Percentiles rank a stretch among this genome's conserved stretches.
These are phyloP conservation scores for Clarireedia hainanense DNA, from an alignment of 2,329 filamentous ascomycete species.

Conservation along the genomic window DNA sequence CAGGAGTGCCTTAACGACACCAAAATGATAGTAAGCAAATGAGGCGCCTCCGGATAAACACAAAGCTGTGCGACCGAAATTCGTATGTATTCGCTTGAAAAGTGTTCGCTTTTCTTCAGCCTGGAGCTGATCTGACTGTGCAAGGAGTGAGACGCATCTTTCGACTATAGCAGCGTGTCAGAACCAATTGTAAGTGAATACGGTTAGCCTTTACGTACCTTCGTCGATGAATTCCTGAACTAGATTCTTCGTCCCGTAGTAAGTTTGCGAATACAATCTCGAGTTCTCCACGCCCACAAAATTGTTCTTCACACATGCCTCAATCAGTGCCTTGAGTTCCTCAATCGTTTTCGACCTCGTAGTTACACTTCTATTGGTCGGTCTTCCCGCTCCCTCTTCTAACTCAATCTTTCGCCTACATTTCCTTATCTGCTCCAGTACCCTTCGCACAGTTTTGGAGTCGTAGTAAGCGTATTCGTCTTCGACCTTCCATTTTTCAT, in stretches of 20 bases:
- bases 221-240: constrained; percentile 89
- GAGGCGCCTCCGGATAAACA: constrained; percentile 90
- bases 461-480: constrained; percentile 84
- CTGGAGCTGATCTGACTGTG: constrained; percentile 58
- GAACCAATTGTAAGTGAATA: background rate
- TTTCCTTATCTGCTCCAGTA: constrained; percentile 66
- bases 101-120: constrained; percentile 68
- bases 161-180: constrained; percentile 43
- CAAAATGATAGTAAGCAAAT: constrained; percentile 96
- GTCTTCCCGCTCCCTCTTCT: constrained; percentile 43
- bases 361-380: constrained; percentile 30
- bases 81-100: constrained; percentile 83
- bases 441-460: constrained; percentile 69
- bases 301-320: constrained; percentile 95
- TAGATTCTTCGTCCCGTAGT: constrained; percentile 93
- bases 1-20: constrained; percentile 80
- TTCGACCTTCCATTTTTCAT: constrained; percentile 70
- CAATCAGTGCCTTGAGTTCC: constrained; percentile 68
- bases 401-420: constrained; percentile 45
- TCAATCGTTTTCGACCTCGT: constrained; percentile 49
- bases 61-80: constrained; percentile 85
- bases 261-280: constrained; percentile 92
- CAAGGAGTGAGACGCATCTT: constrained; percentile 57
- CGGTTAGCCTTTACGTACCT: constrained; percentile 37
- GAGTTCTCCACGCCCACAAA: constrained; percentile 94